Conservation (phyloP, 805 yeast species). For the Saccharomycopsis babjevae region DNA sequence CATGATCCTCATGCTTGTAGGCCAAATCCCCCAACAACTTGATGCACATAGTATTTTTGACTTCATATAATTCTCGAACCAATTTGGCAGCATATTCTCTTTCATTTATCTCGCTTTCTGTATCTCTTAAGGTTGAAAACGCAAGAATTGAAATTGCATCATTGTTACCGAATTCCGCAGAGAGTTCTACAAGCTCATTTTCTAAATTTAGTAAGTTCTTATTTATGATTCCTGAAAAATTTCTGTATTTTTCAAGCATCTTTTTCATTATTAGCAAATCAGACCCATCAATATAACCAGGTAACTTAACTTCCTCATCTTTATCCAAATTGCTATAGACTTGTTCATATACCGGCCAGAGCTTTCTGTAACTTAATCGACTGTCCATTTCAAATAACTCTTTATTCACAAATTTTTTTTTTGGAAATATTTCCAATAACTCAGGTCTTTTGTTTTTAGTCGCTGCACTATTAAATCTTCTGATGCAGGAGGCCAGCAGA, state of each 20-base stretch:
- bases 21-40: constrained; percentile 76
- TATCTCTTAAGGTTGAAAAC: constrained; percentile 46
- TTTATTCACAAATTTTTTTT: constrained; percentile 44
- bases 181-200: constrained; percentile 62
- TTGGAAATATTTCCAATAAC: constrained; percentile 37
- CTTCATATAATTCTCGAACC: constrained; percentile 43
- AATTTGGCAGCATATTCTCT: constrained; percentile 51
- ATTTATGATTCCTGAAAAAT: constrained; percentile 49
- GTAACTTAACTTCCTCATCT: constrained; percentile 28
- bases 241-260: constrained; percentile 52
- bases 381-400: constrained; percentile 61
- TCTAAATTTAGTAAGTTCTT: constrained; percentile 51
- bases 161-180: constrained; percentile 74
- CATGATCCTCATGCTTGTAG: constrained; percentile 35
- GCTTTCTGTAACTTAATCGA: constrained; percentile 40
- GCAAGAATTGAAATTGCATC: constrained; percentile 73
- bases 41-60: constrained; percentile 62
- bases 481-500: not conserved
- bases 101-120: constrained; percentile 38
- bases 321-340: constrained; percentile 40
- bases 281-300: constrained; percentile 37
- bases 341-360: constrained; percentile 41
- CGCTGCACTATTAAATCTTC: not conserved
- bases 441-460: constrained; percentile 1
- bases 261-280: constrained; percentile 63